phyloP scores from a whole-genome alignment of 192 early-diverging fungal species.

The Phlyctochytrium arcticum region DNA sequence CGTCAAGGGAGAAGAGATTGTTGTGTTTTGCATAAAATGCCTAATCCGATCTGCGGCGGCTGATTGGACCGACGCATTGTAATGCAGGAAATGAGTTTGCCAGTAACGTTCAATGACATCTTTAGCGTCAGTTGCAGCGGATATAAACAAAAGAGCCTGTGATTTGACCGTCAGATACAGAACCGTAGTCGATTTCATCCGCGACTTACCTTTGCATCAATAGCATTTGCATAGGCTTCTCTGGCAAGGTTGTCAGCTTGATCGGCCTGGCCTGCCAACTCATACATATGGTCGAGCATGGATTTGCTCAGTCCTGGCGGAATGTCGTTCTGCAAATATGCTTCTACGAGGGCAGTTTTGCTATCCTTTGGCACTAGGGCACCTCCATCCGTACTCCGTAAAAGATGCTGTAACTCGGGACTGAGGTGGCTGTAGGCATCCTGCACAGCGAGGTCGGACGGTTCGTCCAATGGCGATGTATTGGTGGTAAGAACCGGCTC shows the following conservation, averaged over 20 bases:
- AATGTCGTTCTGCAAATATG: too few species aligned
- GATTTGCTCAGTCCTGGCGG: too few species aligned
- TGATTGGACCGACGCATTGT: constrained; percentile 21
- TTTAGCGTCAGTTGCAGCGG: constrained; percentile 13
- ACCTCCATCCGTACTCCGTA: too few species aligned
- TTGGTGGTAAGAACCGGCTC: too few species aligned
- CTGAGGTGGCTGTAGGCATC: too few species aligned
- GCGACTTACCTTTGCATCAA: constrained; percentile 15
- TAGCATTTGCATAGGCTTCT: constrained; percentile 8
- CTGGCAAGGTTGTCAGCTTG: constrained; percentile 12
- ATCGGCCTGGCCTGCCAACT: constrained; percentile 18
- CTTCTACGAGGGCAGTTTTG: too few species aligned
- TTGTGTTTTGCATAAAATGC: constrained; percentile 12
- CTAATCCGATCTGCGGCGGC: constrained; percentile 19
- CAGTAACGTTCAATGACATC: constrained; percentile 25
- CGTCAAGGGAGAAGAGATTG: not conserved
- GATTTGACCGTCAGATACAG: not conserved
- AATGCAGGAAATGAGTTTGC: constrained; percentile 17
- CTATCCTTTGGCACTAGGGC: too few species aligned
- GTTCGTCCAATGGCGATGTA: too few species aligned
- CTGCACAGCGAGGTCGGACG: too few species aligned
- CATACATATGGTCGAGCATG: constrained; percentile 17
- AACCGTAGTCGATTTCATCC: not conserved
- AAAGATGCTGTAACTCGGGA: too few species aligned
- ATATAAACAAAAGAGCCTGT: constrained; percentile 22